Percentiles rank a stretch among this genome's conserved stretches.
Evolutionary conservation across 1,284 basidiomycete genomes (phyloP).

Genomic region (Marasmius tenuissimus): DNA sequence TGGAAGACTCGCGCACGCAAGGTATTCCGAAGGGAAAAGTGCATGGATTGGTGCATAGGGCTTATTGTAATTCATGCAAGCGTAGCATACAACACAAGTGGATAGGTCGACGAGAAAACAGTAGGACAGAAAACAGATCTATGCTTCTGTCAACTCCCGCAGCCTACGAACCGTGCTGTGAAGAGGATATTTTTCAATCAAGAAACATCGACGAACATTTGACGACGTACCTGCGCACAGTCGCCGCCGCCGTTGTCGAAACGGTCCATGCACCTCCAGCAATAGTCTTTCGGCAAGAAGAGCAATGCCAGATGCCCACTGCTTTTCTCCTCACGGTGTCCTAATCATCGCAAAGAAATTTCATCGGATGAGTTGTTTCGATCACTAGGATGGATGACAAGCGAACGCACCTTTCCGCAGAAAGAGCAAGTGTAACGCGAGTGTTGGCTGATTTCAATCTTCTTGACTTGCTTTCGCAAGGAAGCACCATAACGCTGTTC

Average conservation of each 20-base stretch:
- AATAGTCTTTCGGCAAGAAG: conserved; percentile 92
- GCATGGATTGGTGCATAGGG: not conserved
- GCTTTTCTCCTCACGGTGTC: conserved; percentile 95
- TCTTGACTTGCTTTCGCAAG: conserved; percentile 95
- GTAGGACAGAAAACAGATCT: conserved; percentile 31
- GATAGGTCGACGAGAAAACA: conserved; percentile 4
- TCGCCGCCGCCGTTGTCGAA: conserved; percentile 95
- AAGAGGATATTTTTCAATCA: conserved; percentile 6
- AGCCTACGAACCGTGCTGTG: conserved; percentile 88
- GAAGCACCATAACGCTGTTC: conserved; percentile 97
- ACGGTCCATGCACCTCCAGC: conserved; percentile 99
- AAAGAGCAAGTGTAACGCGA: conserved; percentile 95
- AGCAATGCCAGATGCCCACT: conserved; percentile 99
- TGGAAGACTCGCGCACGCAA: not conserved
- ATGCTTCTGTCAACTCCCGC: conserved; percentile 90
- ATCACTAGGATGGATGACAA: not conserved
- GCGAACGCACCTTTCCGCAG: conserved; percentile 84
- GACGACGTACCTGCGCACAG: conserved; percentile 86
- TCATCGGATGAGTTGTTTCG: conserved; percentile 7
- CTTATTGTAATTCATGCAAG: not conserved
- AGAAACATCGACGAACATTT: not conserved
- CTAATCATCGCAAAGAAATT: conserved; percentile 39
- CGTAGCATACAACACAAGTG: not conserved
- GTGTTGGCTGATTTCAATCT: conserved; percentile 99
- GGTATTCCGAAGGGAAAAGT: not conserved